Base-by-base conservation (phyloP, 345 rosid genomes). In the Limnanthes douglasii region DNA sequence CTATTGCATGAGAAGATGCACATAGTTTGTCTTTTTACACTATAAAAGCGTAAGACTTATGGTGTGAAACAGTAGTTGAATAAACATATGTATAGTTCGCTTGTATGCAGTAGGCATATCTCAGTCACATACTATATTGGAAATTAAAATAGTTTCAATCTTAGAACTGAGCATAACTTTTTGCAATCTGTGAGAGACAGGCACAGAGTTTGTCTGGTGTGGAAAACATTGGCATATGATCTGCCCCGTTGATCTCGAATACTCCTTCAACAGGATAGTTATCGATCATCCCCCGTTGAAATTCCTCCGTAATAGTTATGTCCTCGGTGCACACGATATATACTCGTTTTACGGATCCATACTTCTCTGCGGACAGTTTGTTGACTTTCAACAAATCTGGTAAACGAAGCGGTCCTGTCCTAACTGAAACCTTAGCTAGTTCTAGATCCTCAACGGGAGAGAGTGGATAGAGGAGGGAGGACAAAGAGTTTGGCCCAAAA, bases 161-260 rank as follows among this genome's bases (percentile, higher is more conserved):
- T n/a, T n/a, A n/a, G n/a, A n/a, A n/a, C n/a, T n/a, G n/a, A n/a
- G n/a, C n/a, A 48, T 48, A 33, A 13, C 43, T 40, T 5, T 20
- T 26, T 8, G 55, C 71, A 20, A 54, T 50, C 12, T 57, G 37
- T 4, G 19, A 16, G 5, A 70, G 43, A 39, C 26, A 23, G 3
- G 40, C 52, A 14, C 48, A 39, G 3, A 72, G 52, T 34, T 65
- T 60, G 0, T 4, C 26, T n/a, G 75, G 72, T 28, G 42, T 58
- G 1, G 75, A 68, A 14, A 59, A 26, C 58, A 72, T 65, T 21
- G 56, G 46, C 80, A 64, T 68, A 30, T 64, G 75, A 40, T 61
- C 64, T 0, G 71, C 55, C 11, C 43, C 59, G 6, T 30, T 11
- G 28, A 73, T 65, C 43, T 38, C 57, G 46, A 41, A 46, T 34